Conservation (phyloP, 352 stramenopile genomes). For the Halophytophthora polymorphica region DNA sequence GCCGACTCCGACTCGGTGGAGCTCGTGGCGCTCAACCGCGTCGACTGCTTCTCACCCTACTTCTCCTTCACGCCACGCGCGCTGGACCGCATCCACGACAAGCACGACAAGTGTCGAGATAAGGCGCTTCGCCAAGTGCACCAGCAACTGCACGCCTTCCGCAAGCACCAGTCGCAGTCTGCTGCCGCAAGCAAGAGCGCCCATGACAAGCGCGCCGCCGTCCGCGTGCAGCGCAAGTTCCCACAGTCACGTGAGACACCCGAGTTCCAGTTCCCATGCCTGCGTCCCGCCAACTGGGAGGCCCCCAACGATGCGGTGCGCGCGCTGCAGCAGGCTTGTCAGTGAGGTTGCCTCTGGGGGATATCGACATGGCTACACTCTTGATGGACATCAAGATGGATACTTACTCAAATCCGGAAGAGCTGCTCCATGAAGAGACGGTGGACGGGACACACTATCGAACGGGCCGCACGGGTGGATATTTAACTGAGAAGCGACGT, state of each 20-base stretch:
- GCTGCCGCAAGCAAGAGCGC: constrained; percentile 20
- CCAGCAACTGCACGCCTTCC: constrained; percentile 53
- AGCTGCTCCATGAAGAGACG: too few species aligned
- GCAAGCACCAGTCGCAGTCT: constrained; percentile 16
- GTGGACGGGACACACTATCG: too few species aligned
- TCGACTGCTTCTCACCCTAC: constrained; percentile 73
- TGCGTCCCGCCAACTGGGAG: constrained; percentile 46
- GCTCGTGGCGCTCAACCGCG: constrained; percentile 60
- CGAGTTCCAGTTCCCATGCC: constrained; percentile 58
- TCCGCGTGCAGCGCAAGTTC: constrained; percentile 44
- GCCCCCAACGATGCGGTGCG: constrained; percentile 50
- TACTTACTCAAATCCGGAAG: too few species aligned
- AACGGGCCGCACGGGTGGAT: too few species aligned
- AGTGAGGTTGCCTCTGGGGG: constrained; percentile 8
- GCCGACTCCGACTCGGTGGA: constrained; percentile 49
- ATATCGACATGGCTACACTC: too few species aligned
- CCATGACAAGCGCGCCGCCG: constrained; percentile 11
- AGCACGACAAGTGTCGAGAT: constrained; percentile 43
- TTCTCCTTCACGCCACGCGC: constrained; percentile 66
- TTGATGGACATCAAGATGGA: too few species aligned
- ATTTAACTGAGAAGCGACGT: too few species aligned
- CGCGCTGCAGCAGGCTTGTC: constrained; percentile 44
- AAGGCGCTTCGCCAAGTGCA: constrained; percentile 43
- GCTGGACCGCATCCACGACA: constrained; percentile 55
- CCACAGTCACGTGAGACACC: constrained; percentile 38